Conservation (phyloP, 129 eudicot species). For the Centella asiatica region DNA sequence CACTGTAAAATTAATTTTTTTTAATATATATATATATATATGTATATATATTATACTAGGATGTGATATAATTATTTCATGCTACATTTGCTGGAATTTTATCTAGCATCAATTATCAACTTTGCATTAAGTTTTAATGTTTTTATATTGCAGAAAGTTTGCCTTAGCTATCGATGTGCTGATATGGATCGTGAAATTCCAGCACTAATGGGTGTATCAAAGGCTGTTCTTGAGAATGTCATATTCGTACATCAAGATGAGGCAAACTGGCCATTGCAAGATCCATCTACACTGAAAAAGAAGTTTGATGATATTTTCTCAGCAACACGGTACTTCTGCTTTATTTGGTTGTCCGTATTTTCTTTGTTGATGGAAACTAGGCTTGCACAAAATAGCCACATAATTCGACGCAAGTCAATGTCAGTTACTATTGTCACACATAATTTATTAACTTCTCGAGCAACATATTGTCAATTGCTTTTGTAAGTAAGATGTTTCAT, state of each 20-base stretch:
- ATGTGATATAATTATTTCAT: neutral
- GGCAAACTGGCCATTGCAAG: constrained; percentile 99
- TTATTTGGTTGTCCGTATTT: too few species aligned
- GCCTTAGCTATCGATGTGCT: constrained; percentile 98
- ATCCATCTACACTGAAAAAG: constrained; percentile 80
- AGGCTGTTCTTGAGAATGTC: constrained; percentile 93
- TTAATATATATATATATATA: too few species aligned
- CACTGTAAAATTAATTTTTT: too few species aligned
- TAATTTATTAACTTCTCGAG: too few species aligned
- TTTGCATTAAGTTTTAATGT: constrained; percentile 9
- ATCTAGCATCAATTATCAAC: neutral
- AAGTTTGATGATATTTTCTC: constrained; percentile 97
- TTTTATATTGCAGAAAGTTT: constrained; percentile 68
- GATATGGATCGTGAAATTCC: constrained; percentile 99
- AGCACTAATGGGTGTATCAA: constrained; percentile 98
- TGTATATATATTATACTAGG: too few species aligned
- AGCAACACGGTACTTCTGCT: constrained; percentile 59
- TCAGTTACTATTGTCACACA: too few species aligned
- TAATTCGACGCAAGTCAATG: too few species aligned
- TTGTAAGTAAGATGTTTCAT: neutral
- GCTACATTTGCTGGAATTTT: neutral
- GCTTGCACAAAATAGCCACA: too few species aligned
- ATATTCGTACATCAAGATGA: constrained; percentile 99
- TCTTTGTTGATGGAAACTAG: too few species aligned
- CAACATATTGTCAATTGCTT: neutral